Percentiles rank a stretch among this genome's conserved stretches.
These are phyloP conservation scores for Ophidiomyces ophidiicola DNA, from an alignment of 2,329 filamentous ascomycete species.

Conservation along the genomic window DNA sequence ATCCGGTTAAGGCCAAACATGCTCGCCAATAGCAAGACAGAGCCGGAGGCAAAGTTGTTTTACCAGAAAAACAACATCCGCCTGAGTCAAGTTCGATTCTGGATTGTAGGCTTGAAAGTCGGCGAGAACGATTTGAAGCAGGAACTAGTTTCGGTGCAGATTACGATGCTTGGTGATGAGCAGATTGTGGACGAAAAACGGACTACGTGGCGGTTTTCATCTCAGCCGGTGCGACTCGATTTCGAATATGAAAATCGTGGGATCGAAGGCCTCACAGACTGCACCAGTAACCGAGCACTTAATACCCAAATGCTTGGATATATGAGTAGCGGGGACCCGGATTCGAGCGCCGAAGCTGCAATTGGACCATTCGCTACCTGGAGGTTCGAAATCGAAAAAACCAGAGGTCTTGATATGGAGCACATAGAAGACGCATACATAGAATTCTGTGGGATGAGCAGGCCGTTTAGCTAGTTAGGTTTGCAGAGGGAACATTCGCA, in stretches of 20 bases:
- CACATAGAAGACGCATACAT: neutral
- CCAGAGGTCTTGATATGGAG: neutral
- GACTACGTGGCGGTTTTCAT: neutral
- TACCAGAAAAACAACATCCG: neutral
- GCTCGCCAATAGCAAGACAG: neutral
- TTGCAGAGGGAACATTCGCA: no score
- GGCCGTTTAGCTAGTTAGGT: neutral
- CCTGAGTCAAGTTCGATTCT: conserved; percentile 3
- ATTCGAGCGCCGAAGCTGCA: neutral
- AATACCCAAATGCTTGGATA: conserved; percentile 1
- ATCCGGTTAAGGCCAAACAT: neutral
- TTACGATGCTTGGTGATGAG: neutral
- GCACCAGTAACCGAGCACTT: neutral
- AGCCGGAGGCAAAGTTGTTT: neutral
- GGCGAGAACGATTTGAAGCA: neutral
- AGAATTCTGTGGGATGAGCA: neutral
- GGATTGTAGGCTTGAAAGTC: neutral
- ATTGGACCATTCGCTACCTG: neutral
- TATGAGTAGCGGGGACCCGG: neutral
- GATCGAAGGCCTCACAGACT: neutral
- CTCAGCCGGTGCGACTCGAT: conserved; percentile 1
- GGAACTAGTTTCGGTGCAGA: conserved; percentile 1
- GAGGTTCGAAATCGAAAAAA: conserved; percentile 3
- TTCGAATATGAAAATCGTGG: neutral
- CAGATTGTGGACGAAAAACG: neutral